Conservation (phyloP, 2,329 filamentous ascomycete species). For the Curvularia sp. region DNA sequence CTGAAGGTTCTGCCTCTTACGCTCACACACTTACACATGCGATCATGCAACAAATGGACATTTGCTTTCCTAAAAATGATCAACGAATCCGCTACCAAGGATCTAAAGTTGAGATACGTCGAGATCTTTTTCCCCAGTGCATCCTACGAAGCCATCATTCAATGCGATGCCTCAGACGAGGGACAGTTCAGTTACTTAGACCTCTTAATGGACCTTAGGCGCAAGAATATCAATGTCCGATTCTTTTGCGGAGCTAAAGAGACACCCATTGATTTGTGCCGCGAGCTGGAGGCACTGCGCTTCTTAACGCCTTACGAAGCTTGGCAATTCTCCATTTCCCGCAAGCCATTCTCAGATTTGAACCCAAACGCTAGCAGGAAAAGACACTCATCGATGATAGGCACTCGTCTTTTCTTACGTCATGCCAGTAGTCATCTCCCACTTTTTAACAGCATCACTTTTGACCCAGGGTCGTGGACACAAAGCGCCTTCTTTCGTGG, state of each 20-base stretch:
- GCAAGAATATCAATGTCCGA: constrained; percentile 11
- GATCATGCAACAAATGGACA: constrained; percentile 21
- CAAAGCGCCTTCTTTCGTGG: constrained; percentile 20
- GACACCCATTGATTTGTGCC: constrained; percentile 8
- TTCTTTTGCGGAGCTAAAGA: constrained; percentile 10
- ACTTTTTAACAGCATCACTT: constrained; percentile 20
- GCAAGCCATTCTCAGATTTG: constrained; percentile 10
- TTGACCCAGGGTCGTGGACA: constrained; percentile 11
- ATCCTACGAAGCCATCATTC: constrained; percentile 17
- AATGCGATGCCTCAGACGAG: constrained; percentile 12
- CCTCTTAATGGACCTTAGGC: constrained; percentile 8
- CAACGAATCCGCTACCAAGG: not conserved
- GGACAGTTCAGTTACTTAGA: constrained; percentile 7
- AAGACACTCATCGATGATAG: not conserved
- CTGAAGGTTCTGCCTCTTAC: constrained; percentile 18
- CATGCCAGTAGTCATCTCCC: constrained; percentile 14
- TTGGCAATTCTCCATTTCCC: not conserved
- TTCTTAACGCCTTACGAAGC: constrained; percentile 6
- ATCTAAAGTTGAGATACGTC: constrained; percentile 16
- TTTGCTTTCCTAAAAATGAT: constrained; percentile 18
- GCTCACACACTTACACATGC: constrained; percentile 12
- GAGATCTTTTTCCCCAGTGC: constrained; percentile 21
- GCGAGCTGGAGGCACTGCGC: constrained; percentile 11
- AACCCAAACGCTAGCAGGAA: constrained; percentile 5
- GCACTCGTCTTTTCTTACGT: constrained; percentile 14